Evolutionary conservation across 805 yeast genomes (phyloP), one percentile per base, ranked within the genome.

Genomic region (Lachancea waltii): DNA sequence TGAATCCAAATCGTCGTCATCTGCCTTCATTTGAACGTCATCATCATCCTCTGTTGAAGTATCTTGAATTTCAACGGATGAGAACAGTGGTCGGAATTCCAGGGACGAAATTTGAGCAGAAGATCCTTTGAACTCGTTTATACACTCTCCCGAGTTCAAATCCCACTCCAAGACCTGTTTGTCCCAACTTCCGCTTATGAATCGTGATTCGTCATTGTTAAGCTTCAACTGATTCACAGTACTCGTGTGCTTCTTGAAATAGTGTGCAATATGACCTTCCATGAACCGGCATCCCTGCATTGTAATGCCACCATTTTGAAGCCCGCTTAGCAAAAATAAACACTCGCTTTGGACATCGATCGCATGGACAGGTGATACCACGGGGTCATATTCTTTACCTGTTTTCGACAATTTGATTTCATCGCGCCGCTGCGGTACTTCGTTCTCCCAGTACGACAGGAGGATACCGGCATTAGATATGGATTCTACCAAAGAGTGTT

Each of bases 141-240:
- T 56, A 9, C 33, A 26, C 13, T 65, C 59, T 1, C 97, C 96
- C 0, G 81, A 73, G 47, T 85, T 72, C 43, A 92, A 66, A 60
- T 92, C 98, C 95, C 97, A 90, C 46, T 80, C 75, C 5, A 77
- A 58, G 1, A 90, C 71, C 15, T 73, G 67, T 59, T 76, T 81
- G 63, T 92, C 98, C 98, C 97, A 92, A 13, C 86, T 73, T 0
- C 95, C 97, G 36, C 92, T 79, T 14, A 90, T 49, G 33, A 87
- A 79, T 31, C 65, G 62, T 31, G 72, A 72, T 50, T 90, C 90
- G 6, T 62, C 63, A 23, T 69, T 64, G 53, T 79, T 83, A 40
- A 92, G 65, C 39, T 67, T 65, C 28, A 90, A 59, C 13, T 78
- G 80, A 14, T 94, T 81, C 0, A 92, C 85, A 0, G 95, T 76